Percentiles rank a stretch among this genome's conserved stretches.
Evolutionary conservation across 257 asterid species (phyloP).

Genomic region (Cruciata laevipes): DNA sequence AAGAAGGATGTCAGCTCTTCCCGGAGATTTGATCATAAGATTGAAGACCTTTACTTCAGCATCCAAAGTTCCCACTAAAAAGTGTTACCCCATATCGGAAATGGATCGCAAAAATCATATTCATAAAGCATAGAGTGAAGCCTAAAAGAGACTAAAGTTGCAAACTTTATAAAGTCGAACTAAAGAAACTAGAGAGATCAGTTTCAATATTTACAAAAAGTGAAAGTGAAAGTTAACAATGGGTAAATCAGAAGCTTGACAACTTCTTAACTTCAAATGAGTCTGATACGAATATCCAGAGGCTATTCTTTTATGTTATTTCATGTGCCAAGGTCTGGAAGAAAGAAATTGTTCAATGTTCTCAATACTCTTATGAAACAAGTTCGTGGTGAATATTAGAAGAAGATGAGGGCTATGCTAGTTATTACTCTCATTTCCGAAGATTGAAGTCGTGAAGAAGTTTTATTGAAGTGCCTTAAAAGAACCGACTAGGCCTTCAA

Average conservation of each 20-base stretch:
- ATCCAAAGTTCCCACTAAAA: constrained; percentile 50
- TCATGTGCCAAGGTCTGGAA: too few relatives aligned
- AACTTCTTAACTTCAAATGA: not conserved
- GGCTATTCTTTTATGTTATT: too few relatives aligned
- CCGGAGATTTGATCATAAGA: constrained; percentile 56
- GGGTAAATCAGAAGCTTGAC: constrained; percentile 1
- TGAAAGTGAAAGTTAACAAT: not conserved
- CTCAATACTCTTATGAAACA: too few relatives aligned
- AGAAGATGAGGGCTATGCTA: too few relatives aligned
- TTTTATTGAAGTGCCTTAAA: too few relatives aligned
- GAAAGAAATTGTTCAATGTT: too few relatives aligned
- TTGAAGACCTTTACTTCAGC: constrained; percentile 58
- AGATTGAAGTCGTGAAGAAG: too few relatives aligned
- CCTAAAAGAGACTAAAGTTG: not conserved
- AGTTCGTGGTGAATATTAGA: too few relatives aligned
- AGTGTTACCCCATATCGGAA: not conserved
- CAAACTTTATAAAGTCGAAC: not conserved
- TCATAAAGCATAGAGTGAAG: not conserved
- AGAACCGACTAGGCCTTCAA: too few relatives aligned
- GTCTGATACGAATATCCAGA: too few relatives aligned
- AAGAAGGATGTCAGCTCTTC: constrained; percentile 44
- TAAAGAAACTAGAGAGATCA: not conserved
- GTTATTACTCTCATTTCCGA: too few relatives aligned
- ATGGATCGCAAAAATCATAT: not conserved
- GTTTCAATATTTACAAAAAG: constrained; percentile 7